Base-by-base conservation (phyloP, 176 grass and related monocot species). In the Tillandsia fasciculata region DNA sequence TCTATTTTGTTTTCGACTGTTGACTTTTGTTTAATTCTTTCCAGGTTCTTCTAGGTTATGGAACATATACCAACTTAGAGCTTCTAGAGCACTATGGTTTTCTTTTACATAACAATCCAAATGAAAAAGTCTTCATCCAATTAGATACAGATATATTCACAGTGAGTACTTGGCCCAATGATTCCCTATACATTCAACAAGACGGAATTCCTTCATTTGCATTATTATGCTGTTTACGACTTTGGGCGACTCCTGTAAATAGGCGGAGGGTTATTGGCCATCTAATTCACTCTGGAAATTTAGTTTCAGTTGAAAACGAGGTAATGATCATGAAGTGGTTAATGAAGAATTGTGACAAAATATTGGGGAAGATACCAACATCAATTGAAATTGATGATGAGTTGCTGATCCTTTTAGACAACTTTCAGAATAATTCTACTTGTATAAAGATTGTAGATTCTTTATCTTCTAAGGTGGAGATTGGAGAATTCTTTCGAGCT, bases 11-110 rank as follows among this genome's bases (percentile, higher is more conserved):
- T 59, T 10, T 59, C 6, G n/a, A 59, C 56, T 22, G 8, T 0
- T 18, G 12, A 61, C n/a, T 0, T 9, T 61, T 61, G 17, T 11
- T 1, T 67, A 53, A 57, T 75, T 76, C 53, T 73, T 48, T 27
- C 26, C 83, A 92, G 93, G 79, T 97, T 63, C 89, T 97, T 80
- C 79, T 97, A 24, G 70, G 84, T 64, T 92, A 97, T 63, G 89
- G 89, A 15, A 85, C 75, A 78, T 97, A 90, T 69, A 82, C 89
- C 74, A 90, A 92, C 26, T 54, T 90, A 75, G 89, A 97, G 23
- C 93, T 97, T 80, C 78, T 97, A 72, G 79, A 97, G 66, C 86
- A 97, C 64, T 97, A 97, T 77, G 93, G 89, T 68, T 97, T 92
- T 87, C 51, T 97, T 71, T 83, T 92, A 73, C 27, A 29, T 3